Conservation (phyloP, 208 protist species). For the Acanthamoeba castellanii region DNA sequence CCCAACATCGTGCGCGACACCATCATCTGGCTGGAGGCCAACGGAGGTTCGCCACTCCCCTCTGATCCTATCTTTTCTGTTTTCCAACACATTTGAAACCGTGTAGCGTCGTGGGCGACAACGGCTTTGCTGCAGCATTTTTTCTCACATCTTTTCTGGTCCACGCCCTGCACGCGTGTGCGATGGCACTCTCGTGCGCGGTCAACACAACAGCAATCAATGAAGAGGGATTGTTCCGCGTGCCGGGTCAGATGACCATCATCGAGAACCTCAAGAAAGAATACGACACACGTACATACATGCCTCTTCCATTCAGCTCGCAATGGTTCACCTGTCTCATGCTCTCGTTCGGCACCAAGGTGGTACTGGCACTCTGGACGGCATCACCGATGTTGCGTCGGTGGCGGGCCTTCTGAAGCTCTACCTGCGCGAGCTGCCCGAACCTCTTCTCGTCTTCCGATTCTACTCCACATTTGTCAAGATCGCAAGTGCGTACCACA, state of each 20-base stretch:
- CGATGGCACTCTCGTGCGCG: too few species aligned
- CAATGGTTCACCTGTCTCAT: background rate
- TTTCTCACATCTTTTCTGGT: background rate
- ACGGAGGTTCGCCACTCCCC: background rate
- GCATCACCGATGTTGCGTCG: constrained; percentile 29
- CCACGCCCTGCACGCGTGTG: too few species aligned
- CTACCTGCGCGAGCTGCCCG: constrained; percentile 51
- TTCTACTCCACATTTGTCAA: constrained; percentile 60
- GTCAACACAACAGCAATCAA: background rate
- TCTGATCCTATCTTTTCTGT: background rate
- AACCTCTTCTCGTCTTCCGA: constrained; percentile 42
- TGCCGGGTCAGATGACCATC: constrained; percentile 2
- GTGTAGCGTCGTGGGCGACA: too few species aligned
- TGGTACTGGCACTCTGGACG: background rate
- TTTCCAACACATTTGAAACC: background rate
- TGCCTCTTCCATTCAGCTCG: background rate
- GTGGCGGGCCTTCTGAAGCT: constrained; percentile 46
- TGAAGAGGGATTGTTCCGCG: constrained; percentile 6
- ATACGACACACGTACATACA: background rate
- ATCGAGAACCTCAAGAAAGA: background rate
- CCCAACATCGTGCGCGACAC: constrained; percentile 30
- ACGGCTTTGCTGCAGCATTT: too few species aligned
- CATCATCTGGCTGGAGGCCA: background rate
- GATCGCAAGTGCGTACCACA: constrained; percentile 19
- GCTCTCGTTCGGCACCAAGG: background rate